Base-by-base conservation (phyloP, 2,329 filamentous ascomycete species). In the Stagonosporopsis chrysanthemi region DNA sequence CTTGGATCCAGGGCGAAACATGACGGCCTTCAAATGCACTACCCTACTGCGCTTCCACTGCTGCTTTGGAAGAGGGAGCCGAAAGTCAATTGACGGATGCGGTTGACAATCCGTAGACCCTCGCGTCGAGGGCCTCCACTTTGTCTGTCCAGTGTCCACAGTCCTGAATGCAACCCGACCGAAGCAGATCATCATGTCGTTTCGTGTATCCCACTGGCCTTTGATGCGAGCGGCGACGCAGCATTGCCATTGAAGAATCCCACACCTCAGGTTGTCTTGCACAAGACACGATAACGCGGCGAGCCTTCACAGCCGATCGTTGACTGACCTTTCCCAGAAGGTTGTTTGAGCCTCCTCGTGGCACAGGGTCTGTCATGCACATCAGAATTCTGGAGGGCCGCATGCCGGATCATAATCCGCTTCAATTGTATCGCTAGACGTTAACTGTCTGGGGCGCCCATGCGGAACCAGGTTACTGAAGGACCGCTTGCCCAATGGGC, bases 1-100 rank as follows among this genome's bases (percentile, higher is more conserved):
- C 19, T 57, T 44, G 43, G 50, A 44, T 40, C 51, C 17, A 50
- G 58, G 54, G 50, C 65, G 63, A 72, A 71, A 72, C 69, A 59
- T 56, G 49, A 52, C 38, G 40, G 42, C 58, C 61, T 54, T 64
- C 64, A 61, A 46, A 59, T 55, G 38, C 31, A 26, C 7, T 33
- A 15, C 43, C 41, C 22, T 26, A 40, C n/a, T 44, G 22, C 29
- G 43, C 38, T 52, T 26, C 29, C 29, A 52, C 6, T 42, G 53
- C 49, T n/a, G 48, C 38, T 52, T 49, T 57, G 54, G 33, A 44
- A 11, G 23, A 8, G 43, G 40, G 29, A 52, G 42, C 36, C 39
- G 53, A 44, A 48, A 29, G 26, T 28, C 12, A 44, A 35, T 40
- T 23, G 26, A 33, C 6, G 15, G 35, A 23, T 12, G 39, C 4